Conservation (phyloP, 192 early-diverging fungal genomes). For the Chytriomyces sp. region DNA sequence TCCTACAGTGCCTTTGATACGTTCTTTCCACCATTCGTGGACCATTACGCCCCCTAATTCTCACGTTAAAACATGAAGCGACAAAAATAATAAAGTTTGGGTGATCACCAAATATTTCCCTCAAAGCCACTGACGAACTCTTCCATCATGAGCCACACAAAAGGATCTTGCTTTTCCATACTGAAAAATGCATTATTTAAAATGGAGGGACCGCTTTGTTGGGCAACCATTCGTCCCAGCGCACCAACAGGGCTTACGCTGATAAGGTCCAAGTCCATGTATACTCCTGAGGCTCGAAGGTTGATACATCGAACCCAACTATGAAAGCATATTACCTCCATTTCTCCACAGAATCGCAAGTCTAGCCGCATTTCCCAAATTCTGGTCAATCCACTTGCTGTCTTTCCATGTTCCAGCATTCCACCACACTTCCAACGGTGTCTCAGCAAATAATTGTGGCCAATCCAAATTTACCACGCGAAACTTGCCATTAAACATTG, state of each 20-base stretch:
- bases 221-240: slow-evolving; percentile 27
- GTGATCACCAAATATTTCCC: slow-evolving; percentile 32
- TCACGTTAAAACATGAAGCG: neutral
- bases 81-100: neutral
- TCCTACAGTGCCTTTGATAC: neutral
- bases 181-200: slow-evolving; percentile 42
- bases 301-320: too few relatives aligned
- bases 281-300: too few relatives aligned
- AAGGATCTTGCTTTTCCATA: slow-evolving; percentile 30
- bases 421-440: slow-evolving; percentile 41
- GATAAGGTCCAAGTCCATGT: slow-evolving; percentile 46
- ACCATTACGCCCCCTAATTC: slow-evolving; percentile 38
- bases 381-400: slow-evolving; percentile 37
- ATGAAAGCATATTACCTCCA: too few relatives aligned
- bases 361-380: slow-evolving; percentile 42
- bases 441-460: slow-evolving; percentile 16
- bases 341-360: slow-evolving; percentile 32
- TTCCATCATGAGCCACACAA: slow-evolving; percentile 44
- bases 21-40: slow-evolving; percentile 24
- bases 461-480: slow-evolving; percentile 20
- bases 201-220: slow-evolving; percentile 11
- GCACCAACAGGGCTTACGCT: slow-evolving; percentile 33
- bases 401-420: slow-evolving; percentile 9
- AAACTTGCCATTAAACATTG: neutral
- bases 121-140: slow-evolving; percentile 40